A percentile compares a stretch with the other conserved stretches of the same genome.
Conservation (phyloP, 495 filamentous ascomycete species). For the Viridothelium virens region DNA sequence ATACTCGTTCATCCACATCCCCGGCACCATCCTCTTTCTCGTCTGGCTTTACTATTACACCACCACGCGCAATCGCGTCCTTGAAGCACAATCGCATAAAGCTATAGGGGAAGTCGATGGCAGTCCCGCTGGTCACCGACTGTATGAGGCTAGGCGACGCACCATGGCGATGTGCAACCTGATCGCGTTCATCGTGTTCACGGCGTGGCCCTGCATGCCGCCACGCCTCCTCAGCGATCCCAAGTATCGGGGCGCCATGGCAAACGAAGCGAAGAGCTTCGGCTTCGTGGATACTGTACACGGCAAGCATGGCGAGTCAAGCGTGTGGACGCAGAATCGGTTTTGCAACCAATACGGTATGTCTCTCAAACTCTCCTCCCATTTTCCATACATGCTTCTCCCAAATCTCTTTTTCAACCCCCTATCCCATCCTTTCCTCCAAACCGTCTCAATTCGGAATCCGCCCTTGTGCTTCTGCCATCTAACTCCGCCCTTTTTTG, state of each 20-base stretch:
- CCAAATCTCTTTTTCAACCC: too few species aligned
- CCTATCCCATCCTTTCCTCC: not conserved
- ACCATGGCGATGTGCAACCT: conserved; percentile 70
- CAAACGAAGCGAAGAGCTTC: conserved; percentile 47
- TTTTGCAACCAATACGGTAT: conserved; percentile 60
- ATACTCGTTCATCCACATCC: conserved; percentile 78
- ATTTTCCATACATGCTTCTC: too few species aligned
- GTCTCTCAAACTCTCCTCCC: conserved; percentile 3
- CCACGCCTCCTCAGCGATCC: conserved; percentile 58
- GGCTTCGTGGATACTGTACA: conserved; percentile 74
- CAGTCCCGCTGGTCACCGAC: conserved; percentile 41
- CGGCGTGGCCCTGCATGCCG: conserved; percentile 74
- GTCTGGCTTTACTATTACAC: conserved; percentile 62
- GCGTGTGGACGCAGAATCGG: conserved; percentile 65
- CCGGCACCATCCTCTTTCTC: conserved; percentile 64
- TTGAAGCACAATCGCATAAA: conserved; percentile 37
- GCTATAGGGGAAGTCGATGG: conserved; percentile 32
- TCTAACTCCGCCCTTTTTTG: conserved; percentile 31
- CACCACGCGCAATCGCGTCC: conserved; percentile 42
- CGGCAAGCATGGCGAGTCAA: conserved; percentile 50
- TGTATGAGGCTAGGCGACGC: conserved; percentile 56
- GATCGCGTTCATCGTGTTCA: conserved; percentile 69
- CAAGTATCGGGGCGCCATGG: conserved; percentile 37
- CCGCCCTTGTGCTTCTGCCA: conserved; percentile 17
- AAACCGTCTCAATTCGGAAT: not conserved